Percentiles rank a stretch among this genome's conserved stretches.
These are phyloP conservation scores for Crithidia fasciculata DNA, from an alignment of 208 protist species.

Conservation along the genomic window DNA sequence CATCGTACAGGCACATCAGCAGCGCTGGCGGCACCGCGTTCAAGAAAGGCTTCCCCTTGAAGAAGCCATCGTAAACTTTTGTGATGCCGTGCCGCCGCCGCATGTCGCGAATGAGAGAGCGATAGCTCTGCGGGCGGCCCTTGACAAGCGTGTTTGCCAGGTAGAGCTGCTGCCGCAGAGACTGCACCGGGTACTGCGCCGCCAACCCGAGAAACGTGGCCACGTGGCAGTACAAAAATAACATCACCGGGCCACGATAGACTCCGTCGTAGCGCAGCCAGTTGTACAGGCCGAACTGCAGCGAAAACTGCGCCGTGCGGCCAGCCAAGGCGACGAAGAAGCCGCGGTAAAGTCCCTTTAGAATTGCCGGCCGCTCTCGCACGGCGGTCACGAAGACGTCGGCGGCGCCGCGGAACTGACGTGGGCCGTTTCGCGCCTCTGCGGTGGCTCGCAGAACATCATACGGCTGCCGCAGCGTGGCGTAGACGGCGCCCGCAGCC, in stretches of 20 bases:
- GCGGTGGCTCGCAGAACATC: conserved; percentile 81
- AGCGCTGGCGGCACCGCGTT: conserved; percentile 72
- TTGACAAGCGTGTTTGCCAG: conserved; percentile 44
- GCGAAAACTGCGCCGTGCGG: conserved; percentile 47
- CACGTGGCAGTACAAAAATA: conserved; percentile 82
- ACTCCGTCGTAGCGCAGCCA: conserved; percentile 72
- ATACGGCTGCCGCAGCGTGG: conserved; percentile 69
- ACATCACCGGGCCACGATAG: conserved; percentile 52
- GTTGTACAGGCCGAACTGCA: conserved; percentile 86
- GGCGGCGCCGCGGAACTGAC: conserved; percentile 49
- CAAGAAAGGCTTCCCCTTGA: conserved; percentile 63
- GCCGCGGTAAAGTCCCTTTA: conserved; percentile 70
- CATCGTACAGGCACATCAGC: conserved; percentile 72
- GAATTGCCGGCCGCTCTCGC: conserved; percentile 51
- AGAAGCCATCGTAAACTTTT: conserved; percentile 89
- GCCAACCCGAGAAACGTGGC: conserved; percentile 54
- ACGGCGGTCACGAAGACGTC: conserved; percentile 75
- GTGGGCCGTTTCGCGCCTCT: conserved; percentile 39
- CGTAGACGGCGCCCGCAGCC: conserved; percentile 48
- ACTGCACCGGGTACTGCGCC: conserved; percentile 72
- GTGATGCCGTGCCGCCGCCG: conserved; percentile 72
- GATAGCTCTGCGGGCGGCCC: conserved; percentile 49
- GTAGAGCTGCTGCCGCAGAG: conserved; percentile 70
- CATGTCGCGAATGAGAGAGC: conserved; percentile 62
- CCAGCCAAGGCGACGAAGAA: conserved; percentile 36